Base-by-base conservation (phyloP, 2,329 filamentous ascomycete species). In the Aspergillus felis region DNA sequence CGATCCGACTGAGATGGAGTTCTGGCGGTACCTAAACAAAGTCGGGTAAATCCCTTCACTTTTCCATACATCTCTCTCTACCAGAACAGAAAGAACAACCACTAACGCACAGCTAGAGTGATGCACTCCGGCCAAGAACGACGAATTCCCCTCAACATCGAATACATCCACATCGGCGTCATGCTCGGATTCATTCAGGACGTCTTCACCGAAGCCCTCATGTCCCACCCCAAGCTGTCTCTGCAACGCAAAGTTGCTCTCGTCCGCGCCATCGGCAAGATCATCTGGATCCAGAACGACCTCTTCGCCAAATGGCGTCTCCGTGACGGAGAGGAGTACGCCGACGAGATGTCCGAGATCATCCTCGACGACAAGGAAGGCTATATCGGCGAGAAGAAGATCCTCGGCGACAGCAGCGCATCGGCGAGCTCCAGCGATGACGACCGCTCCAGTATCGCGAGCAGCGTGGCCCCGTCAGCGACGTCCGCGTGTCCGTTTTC, bases 241-340 rank as follows among this genome's bases (percentile, higher is more conserved):
- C 80, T 90, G 65, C 79, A 81, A 57, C 83, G 83, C 73, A 92
- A 92, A 76, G 86, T 88, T 20, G 87, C 84, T 24, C 81, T 93
- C 4, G 82, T 92, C 50, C 89, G 88, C 70, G 90, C 90, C 0
- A 79, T 93, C 24, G 85, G 85, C 61, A 93, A 94, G 72, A 86
- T 93, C 27, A 87, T 93, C 62, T 93, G 90, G 89, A 92, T 93
- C 64, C 90, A 93, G 74, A 93, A 93, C 69, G 90, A 93, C 72
- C 80, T 93, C 29, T 90, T 93, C 71, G 88, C 89, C n/a, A 89
- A 88, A 71, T 92, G 89, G 87, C 89, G 91, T 66, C 84, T 90
- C 38, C 80, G 82, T 35, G 87, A 90, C 62, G 86, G 87, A 51
- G 82, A 86, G 38, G 88, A 90, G 71, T 81, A 74, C 59, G 73